A percentile compares a stretch with the other conserved stretches of the same genome.
These are phyloP conservation scores for Oenanthe javanica DNA, from an alignment of 140 eudicot species.

Conservation along the genomic window DNA sequence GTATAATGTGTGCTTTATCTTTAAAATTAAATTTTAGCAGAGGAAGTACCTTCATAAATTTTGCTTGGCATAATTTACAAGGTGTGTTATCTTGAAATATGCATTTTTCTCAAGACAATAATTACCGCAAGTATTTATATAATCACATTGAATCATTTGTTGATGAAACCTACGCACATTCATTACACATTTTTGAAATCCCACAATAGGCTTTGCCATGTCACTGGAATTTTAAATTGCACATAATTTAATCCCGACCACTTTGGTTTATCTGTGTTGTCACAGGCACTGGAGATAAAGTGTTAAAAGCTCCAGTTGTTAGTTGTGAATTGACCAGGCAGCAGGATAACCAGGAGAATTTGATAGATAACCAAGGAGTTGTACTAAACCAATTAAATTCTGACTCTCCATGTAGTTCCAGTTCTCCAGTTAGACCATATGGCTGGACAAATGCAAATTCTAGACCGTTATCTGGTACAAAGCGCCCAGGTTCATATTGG, in stretches of 20 bases:
- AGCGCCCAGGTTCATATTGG: slow-evolving; percentile 83
- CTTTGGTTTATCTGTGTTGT: slow-evolving; percentile 9
- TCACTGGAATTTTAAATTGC: background rate
- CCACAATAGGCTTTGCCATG: background rate
- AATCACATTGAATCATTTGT: background rate
- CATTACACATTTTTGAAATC: background rate
- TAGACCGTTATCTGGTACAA: slow-evolving; percentile 48
- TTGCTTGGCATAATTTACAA: background rate
- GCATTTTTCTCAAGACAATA: background rate
- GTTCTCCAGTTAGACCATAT: slow-evolving; percentile 26
- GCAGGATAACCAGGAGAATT: slow-evolving; percentile 24
- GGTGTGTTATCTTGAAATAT: background rate
- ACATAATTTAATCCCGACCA: background rate
- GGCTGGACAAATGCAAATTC: slow-evolving; percentile 25
- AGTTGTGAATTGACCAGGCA: slow-evolving; percentile 27
- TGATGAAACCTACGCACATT: background rate
- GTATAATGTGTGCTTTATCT: background rate
- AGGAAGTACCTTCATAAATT: background rate
- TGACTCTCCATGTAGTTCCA: slow-evolving; percentile 26
- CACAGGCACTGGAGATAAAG: slow-evolving; percentile 25
- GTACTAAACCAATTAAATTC: slow-evolving; percentile 26
- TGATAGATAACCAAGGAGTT: slow-evolving; percentile 24
- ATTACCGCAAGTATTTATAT: background rate
- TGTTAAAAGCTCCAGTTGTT: slow-evolving; percentile 22
- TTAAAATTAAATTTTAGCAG: background rate